Percentiles rank a stretch among this genome's conserved stretches.
phyloP scores from a whole-genome alignment of 768 basidiomycete genomes.

The Thelephora ganbajun region DNA sequence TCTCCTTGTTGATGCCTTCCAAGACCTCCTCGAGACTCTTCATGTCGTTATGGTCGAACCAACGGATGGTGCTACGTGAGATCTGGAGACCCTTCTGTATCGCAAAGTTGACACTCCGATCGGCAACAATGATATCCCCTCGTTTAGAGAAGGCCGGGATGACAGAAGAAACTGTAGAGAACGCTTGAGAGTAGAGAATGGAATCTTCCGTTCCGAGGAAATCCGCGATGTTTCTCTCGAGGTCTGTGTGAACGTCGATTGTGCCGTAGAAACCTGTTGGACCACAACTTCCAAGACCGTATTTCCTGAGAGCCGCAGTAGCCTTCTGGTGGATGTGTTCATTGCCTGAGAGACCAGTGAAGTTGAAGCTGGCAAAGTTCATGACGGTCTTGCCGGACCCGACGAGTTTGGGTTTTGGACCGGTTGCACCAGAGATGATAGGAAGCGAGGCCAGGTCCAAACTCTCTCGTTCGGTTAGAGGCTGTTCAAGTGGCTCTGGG shows the following conservation, averaged over 20 bases:
- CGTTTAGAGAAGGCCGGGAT: constrained; percentile 97
- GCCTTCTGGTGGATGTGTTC: constrained; percentile 79
- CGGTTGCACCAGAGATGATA: constrained; percentile 64
- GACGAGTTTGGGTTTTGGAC: constrained; percentile 72
- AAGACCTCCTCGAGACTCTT: constrained; percentile 84
- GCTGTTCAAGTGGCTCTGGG: constrained; percentile 69
- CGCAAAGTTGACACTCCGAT: constrained; percentile 89
- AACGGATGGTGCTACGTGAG: constrained; percentile 79
- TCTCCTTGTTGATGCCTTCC: constrained; percentile 72
- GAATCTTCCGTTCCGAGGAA: constrained; percentile 82
- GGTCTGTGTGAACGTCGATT: constrained; percentile 80
- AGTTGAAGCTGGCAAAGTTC: constrained; percentile 88
- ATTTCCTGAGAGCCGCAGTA: constrained; percentile 71
- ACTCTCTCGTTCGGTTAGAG: constrained; percentile 43
- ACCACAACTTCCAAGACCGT: constrained; percentile 90
- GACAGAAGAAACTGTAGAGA: constrained; percentile 83
- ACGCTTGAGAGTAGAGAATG: constrained; percentile 91
- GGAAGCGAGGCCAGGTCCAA: constrained; percentile 65
- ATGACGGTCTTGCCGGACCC: constrained; percentile 57
- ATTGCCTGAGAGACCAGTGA: constrained; percentile 78
- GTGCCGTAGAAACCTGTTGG: constrained; percentile 97
- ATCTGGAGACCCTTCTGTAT: constrained; percentile 95
- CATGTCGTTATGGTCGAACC: constrained; percentile 95
- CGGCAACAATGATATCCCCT: constrained; percentile 95
- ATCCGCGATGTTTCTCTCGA: constrained; percentile 81